Base-by-base conservation (phyloP, 495 filamentous ascomycete species). In the Aeminium ludgeri region DNA sequence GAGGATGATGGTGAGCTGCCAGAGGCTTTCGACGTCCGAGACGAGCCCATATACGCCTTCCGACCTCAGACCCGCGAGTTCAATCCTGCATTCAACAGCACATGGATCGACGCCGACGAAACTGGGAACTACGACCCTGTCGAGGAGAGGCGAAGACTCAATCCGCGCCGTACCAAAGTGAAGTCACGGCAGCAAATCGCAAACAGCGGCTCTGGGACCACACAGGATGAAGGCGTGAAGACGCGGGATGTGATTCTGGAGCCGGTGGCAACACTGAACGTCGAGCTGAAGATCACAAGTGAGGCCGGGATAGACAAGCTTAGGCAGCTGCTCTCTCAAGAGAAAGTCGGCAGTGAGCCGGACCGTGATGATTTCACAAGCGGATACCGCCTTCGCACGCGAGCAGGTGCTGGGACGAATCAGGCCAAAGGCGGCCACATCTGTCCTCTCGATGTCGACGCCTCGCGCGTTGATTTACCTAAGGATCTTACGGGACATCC, bases 101-200 rank as follows among this genome's bases (percentile, higher is more conserved):
- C 51, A 1, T 54, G 51, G 51, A 35, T 48, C 17, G 51, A 54
- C 36, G 7, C 41, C 13, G 51, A 54, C 19, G 40, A 54, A 1
- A 54, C 49, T 12, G 51, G 51, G 7, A 42, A 48, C 33, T 54
- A 51, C 33, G 49, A 50, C 19, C 44, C 51, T 10, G 31, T 23
- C 2, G 43, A 48, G 20, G 41, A 45, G 32, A n/a, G 17, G 27
- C 31, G 44, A 28, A 30, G 31, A 40, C 28, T 29, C 29, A 38
- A 34, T n/a, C 5, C 11, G 6, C 10, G 31, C 40, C 41, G 37
- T 2, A 36, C 10, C 17, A 25, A 23, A 34, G 19, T 39, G 23
- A 38, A 27, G 20, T 18, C 25, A 23, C 33, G 32, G 18, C 28
- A 41, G 34, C 32, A 25, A 8, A 3, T 25, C 4, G 3, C 23